Evolutionary conservation across 768 basidiomycete species (phyloP).

Genomic region (Mycena kentingensis): DNA sequence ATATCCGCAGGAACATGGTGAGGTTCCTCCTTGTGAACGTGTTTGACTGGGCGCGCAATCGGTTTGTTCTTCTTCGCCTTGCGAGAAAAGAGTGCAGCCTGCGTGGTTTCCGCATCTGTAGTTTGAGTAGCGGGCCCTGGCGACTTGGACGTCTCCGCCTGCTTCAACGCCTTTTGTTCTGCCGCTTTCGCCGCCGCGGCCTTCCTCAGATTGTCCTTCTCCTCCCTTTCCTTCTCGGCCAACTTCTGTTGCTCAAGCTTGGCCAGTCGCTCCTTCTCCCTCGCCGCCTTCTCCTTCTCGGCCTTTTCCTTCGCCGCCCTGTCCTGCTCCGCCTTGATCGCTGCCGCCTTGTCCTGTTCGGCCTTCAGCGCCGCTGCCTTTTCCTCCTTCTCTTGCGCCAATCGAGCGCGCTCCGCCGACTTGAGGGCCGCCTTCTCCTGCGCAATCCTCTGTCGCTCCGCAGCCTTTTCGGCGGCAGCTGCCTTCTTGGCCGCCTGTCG

Average conservation of each 20-base stretch:
- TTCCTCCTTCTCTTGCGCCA: conserved; percentile 58
- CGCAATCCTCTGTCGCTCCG: conserved; percentile 57
- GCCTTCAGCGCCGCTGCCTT: conserved; percentile 40
- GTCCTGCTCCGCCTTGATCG: conserved; percentile 33
- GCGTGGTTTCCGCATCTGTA: conserved; percentile 40
- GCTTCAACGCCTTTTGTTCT: conserved; percentile 26
- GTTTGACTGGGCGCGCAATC: conserved; percentile 54
- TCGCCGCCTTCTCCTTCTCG: conserved; percentile 41
- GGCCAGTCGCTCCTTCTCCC: conserved; percentile 36
- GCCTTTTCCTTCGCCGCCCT: conserved; percentile 38
- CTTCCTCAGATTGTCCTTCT: conserved; percentile 26
- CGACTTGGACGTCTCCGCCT: conserved; percentile 15
- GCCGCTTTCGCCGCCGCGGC: conserved; percentile 18
- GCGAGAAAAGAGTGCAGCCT: conserved; percentile 77
- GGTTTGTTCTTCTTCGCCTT: conserved; percentile 85
- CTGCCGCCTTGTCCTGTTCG: conserved; percentile 38
- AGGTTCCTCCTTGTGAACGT: conserved; percentile 60
- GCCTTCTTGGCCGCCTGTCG: conserved; percentile 68
- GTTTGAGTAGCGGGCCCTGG: conserved; percentile 24
- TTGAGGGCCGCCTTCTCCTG: conserved; percentile 60
- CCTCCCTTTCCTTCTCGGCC: conserved; percentile 37
- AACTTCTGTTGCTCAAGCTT: conserved; percentile 38
- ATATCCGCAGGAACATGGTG: conserved; percentile 35
- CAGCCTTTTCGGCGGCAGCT: conserved; percentile 60
- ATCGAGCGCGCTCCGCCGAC: conserved; percentile 55